Evolutionary conservation across 495 filamentous ascomycete species (phyloP).

Genomic region (Wilcoxina mikolae): DNA sequence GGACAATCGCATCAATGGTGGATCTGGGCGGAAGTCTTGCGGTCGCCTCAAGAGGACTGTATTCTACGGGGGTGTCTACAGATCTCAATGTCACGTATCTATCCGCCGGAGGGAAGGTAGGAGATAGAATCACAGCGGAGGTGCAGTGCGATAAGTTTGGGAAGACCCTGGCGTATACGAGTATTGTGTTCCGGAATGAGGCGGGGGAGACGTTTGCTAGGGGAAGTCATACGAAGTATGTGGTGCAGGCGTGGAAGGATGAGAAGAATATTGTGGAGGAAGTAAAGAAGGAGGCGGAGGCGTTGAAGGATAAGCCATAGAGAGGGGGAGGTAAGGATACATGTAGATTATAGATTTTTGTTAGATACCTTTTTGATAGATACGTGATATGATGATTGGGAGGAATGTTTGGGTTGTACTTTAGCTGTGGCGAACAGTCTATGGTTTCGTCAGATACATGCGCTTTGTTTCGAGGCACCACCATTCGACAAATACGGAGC

Average conservation of each 20-base stretch:
- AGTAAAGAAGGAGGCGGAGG: conserved; percentile 6
- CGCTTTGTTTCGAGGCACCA: too few relatives aligned
- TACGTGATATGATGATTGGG: too few relatives aligned
- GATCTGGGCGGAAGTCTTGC: conserved; percentile 88
- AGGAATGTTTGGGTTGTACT: too few relatives aligned
- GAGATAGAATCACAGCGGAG: conserved; percentile 55
- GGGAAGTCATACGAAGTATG: conserved; percentile 92
- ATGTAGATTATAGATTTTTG: too few relatives aligned
- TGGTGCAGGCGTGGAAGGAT: conserved; percentile 21
- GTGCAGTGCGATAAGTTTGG: conserved; percentile 83
- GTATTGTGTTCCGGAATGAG: conserved; percentile 60
- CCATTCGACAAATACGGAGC: too few relatives aligned
- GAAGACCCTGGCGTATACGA: conserved; percentile 82
- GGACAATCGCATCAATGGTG: conserved; percentile 90
- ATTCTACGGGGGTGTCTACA: conserved; percentile 80
- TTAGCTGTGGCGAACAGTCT: too few relatives aligned
- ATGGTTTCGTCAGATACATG: too few relatives aligned
- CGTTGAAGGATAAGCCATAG: background rate
- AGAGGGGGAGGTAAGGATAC: background rate
- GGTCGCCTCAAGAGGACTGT: conserved; percentile 78
- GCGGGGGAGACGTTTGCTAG: conserved; percentile 66
- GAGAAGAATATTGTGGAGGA: conserved; percentile 20
- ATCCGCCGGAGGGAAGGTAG: conserved; percentile 64
- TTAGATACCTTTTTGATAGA: too few relatives aligned
- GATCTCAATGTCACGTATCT: conserved; percentile 93